Evolutionary conservation across 306 rosid species (phyloP), one percentile per base, ranked within the genome.

Genomic region (Lathyrus aphaca): DNA sequence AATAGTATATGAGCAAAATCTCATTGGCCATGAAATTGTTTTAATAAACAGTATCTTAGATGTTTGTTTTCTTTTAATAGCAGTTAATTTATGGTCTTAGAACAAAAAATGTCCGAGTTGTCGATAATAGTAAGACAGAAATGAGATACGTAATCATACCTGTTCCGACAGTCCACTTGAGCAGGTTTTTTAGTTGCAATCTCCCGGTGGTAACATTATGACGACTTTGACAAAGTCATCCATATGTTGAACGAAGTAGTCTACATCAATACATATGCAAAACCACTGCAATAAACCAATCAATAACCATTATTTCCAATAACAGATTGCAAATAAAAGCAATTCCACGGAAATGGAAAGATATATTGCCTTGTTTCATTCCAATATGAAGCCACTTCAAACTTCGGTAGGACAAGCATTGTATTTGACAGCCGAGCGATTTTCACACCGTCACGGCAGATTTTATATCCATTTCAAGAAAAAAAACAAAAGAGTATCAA

Each of bases 331-430:
- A 37, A 57, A 75, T 58, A 5, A 43, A 48, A 40, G 44, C 13
- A 69, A 35, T 15, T 51, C 48, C 27, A 68, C 10, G 66, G 23
- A 59, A 44, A 49, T 16, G 27, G 62, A 55, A 73, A 10, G 38
- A 57, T 15, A 3, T 35, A 75, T 79, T 86, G 82, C 96, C 99
- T 94, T 21, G 96, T 78, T 82, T 94, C 96, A 59, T 91, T 88
- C 95, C 96, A 88, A 79, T 94, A 88, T 71, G 92, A 82, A 77
- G 96, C 97, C 64, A 88, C 97, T 80, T 94, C 95, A 81, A 94
- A 88, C 84, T 91, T 94, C 1, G 95, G 99, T 75, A 94, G 50
- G 72, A 91, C 95, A n/a, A 88, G 81, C 42, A 96, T 88, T 50
- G 96, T 96, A 74, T 87, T 94, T 68, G 89, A 67, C 54, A 90